Base-by-base conservation (phyloP, 2,329 filamentous ascomycete species). In the Aspergillus ustus region DNA sequence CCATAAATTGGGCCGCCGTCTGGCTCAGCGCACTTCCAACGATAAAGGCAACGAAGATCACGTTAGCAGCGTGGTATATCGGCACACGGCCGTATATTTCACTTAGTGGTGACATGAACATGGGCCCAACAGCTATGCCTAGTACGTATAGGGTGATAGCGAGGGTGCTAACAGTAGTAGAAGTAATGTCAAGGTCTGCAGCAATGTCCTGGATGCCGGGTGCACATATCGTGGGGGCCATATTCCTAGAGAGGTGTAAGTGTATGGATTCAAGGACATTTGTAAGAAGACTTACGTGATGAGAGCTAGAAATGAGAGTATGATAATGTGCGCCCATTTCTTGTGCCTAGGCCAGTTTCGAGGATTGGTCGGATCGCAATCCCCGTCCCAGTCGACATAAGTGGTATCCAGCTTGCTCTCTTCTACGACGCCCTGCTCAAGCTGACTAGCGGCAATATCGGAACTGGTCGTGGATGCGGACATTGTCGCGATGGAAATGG, bases 161-260 rank as follows among this genome's bases (percentile, higher is more conserved):
- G 67, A 87, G 79, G 0, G 81, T 81, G 9, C 76, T 77, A 2
- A 87, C 67, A 53, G 81, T 73, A 6, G 77, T 67, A 63, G 75
- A 80, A 7, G 75, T 78, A 2, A 79, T 80, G 43, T 79, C 43
- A 58, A 89, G 87, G 3, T 86, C 82, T 7, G 68, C 52, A 70
- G 84, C 80, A 7, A 88, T 75, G 22, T 82, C 72, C 0, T 80
- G 78, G 1, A 85, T 80, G 2, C 81, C 85, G 0, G 86, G 85
- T 0, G 86, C 84, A 60, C 87, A 85, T 67, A 86, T 85, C 6
- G 84, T 83, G 2, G 84, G 83, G 1, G 82, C 85, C 3, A 87
- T 74, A 0, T 84, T 82, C 7, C 77, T 81, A 52, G 6, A n/a
- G 6, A 5, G 43, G 49, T 49, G 51, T 31, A 15, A 59, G 19